Percentiles rank a stretch among this genome's conserved stretches.
Conservation (phyloP, 192 early-diverging fungal genomes). For the Entomortierella chlamydospora region DNA sequence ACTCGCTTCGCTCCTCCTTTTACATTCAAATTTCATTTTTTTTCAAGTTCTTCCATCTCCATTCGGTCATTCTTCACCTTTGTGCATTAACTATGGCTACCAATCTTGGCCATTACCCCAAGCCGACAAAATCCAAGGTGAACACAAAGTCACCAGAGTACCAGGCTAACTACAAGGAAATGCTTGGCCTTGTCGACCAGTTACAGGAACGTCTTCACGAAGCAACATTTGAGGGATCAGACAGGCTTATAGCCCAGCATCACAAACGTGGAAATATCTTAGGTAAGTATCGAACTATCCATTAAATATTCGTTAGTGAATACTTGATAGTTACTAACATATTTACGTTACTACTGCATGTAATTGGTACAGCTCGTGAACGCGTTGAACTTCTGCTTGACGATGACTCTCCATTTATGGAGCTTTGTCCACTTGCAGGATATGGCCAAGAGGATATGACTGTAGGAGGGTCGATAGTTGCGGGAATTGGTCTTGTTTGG, state of each 20-base stretch:
- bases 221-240: conserved; percentile 62
- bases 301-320: no score
- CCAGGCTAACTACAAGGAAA: conserved; percentile 61
- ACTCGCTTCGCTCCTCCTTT: no score
- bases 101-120: conserved; percentile 39
- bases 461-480: conserved; percentile 69
- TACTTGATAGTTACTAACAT: background rate
- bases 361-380: conserved; percentile 69
- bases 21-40: background rate
- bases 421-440: conserved; percentile 70
- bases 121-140: conserved; percentile 46
- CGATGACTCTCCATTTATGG: conserved; percentile 73
- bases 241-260: conserved; percentile 60
- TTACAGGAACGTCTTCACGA: conserved; percentile 62
- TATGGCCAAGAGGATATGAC: conserved; percentile 72
- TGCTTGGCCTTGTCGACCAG: conserved; percentile 58
- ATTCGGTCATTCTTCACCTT: background rate
- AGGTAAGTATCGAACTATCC: conserved; percentile 57
- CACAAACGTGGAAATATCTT: conserved; percentile 67
- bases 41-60: background rate
- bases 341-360: background rate
- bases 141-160: conserved; percentile 48
- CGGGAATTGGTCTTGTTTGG: conserved; percentile 73
- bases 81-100: conserved; percentile 15
- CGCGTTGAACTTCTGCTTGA: conserved; percentile 70